Evolutionary conservation across 345 rosid genomes (phyloP), one percentile per base, ranked within the genome.

Genomic region (Aethionema arabicum): DNA sequence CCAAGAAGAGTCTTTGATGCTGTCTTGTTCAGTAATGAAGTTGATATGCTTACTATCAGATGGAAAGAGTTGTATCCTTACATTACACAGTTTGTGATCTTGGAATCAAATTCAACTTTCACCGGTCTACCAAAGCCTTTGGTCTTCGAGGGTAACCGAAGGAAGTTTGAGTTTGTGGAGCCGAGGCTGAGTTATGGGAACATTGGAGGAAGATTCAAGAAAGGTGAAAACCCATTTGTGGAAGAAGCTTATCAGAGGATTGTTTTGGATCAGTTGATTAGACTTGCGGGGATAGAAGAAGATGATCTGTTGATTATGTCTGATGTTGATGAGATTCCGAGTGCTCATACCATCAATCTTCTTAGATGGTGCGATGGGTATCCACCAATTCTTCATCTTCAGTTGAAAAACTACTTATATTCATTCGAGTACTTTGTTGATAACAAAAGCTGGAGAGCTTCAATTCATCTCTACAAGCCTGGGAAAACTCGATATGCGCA

Each of bases 231-330:
- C 56, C 98, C 98, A 1, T 91, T 91, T 59, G 81, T 91, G 5
- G 96, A 91, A 78, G 98, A 91, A 65, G 90, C 96, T 0, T 88
- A 88, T 68, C 98, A 88, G 77, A 83, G 98, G 74, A 79, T 91
- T 54, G 95, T 87, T 13, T 71, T 88, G 72, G 95, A 91, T 55
- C 85, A 83, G 73, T 85, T 91, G 13, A 79, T 88, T n/a, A 80
- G 82, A 69, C 83, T 82, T 42, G 92, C 96, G 0, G 95, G 96
- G 9, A 86, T 91, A 5, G 92, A 88, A 64, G 96, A 91, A 66
- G 96, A 88, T 35, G 98, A 91, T 70, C 67, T 91, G 69, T 72
- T 91, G 92, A 85, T 88, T 52, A 91, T 91, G 98, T 91, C 98
- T 58, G 98, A 91, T 57, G 96, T 85, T 0, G 98, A 91, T 49